Percentiles rank a stretch among this genome's conserved stretches.
phyloP scores from a whole-genome alignment of 2,329 filamentous ascomycete species.

The Magnaporthiopsis rhizophila region DNA sequence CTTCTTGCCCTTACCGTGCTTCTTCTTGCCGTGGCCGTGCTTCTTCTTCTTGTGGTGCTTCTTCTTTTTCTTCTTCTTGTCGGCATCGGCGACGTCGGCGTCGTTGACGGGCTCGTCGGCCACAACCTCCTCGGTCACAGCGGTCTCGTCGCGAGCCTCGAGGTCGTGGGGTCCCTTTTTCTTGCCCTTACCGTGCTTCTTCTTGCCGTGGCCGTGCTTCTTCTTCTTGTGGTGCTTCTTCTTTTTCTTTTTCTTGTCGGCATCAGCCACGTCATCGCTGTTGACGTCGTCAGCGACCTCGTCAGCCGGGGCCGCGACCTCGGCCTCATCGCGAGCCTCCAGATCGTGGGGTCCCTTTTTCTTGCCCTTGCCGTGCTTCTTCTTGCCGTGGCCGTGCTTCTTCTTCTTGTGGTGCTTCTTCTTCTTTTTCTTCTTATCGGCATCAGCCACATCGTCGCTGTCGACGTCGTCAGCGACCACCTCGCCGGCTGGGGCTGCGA shows the following conservation, averaged over 20 bases:
- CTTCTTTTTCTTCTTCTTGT: slow-evolving; percentile 5
- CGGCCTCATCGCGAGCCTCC: neutral
- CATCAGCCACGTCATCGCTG: neutral
- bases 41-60: slow-evolving; percentile 2
- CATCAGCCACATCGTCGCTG: neutral
- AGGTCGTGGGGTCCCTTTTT: neutral
- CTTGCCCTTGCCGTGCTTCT: neutral
- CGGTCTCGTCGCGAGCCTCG: neutral
- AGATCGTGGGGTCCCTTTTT: neutral
- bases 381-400: slow-evolving; percentile 1
- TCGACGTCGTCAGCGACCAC: neutral
- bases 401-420: neutral
- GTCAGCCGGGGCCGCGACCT: neutral
- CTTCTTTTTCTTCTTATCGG: neutral
- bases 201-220: neutral
- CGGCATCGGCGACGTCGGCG: neutral
- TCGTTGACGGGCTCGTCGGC: neutral
- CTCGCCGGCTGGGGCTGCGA: neutral
- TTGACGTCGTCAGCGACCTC: neutral
- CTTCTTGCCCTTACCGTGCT: neutral
- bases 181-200: neutral
- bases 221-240: neutral
- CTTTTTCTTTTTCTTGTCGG: slow-evolving; percentile 2
- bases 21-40: neutral
- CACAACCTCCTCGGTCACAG: neutral